Conservation (phyloP, 495 filamentous ascomycete species). For the Extremus antarcticus region DNA sequence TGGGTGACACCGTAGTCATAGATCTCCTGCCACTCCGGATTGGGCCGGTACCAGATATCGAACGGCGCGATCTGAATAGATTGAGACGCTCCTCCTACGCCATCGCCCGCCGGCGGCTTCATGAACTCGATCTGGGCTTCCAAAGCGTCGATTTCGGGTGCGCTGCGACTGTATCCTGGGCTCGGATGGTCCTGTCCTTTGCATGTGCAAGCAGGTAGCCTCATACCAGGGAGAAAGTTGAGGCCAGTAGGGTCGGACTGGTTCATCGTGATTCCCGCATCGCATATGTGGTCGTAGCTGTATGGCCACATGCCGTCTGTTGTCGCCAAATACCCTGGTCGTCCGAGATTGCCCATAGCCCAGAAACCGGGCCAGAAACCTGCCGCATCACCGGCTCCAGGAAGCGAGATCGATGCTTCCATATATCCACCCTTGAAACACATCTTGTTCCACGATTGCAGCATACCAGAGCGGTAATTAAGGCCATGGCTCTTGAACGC, state of each 20-base stretch:
- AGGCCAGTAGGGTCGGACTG: conserved; percentile 26
- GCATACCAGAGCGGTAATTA: conserved; percentile 27
- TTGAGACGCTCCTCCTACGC: conserved; percentile 22
- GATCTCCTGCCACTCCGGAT: conserved; percentile 22
- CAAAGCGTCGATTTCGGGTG: conserved; percentile 29
- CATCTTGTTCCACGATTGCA: conserved; percentile 29
- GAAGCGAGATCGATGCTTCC: conserved; percentile 26
- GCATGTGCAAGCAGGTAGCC: conserved; percentile 27
- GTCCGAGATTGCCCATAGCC: conserved; percentile 26
- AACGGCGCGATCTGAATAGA: conserved; percentile 28
- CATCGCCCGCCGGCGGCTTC: conserved; percentile 8
- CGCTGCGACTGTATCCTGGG: conserved; percentile 23
- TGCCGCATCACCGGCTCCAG: conserved; percentile 21
- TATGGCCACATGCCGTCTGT: conserved; percentile 28
- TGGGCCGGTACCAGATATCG: conserved; percentile 23
- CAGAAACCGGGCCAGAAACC: conserved; percentile 30
- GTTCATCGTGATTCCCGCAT: conserved; percentile 27
- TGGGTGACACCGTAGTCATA: conserved; percentile 17
- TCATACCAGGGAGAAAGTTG: conserved; percentile 23
- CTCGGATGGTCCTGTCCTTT: conserved; percentile 26
- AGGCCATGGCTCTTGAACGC: conserved; percentile 24
- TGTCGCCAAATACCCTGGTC: conserved; percentile 21
- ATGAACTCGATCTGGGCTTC: conserved; percentile 22
- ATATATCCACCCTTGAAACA: conserved; percentile 28
- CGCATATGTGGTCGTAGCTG: conserved; percentile 25